Percentiles rank a stretch among this genome's conserved stretches.
Evolutionary conservation across 1,284 basidiomycete species (phyloP).

Genomic region (Austropuccinia psidii): DNA sequence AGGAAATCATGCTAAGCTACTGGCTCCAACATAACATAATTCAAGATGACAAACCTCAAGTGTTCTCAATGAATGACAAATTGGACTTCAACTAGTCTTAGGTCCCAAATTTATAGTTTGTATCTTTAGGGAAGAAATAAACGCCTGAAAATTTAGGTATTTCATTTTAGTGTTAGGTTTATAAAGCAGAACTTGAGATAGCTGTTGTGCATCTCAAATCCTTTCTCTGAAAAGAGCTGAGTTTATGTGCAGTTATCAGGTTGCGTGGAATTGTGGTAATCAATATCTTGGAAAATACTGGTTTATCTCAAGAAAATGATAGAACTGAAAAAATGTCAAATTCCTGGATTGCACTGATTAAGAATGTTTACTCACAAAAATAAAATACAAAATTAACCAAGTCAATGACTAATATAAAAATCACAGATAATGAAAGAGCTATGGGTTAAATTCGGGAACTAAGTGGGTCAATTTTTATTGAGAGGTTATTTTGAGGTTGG

Average conservation of each 20-base stretch:
- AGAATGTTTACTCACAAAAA: background rate
- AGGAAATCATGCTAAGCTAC: too few species aligned
- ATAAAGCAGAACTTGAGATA: too few species aligned
- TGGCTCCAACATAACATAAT: too few species aligned
- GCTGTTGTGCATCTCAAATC: slow-evolving; percentile 59
- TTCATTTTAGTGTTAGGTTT: too few species aligned
- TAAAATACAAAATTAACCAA: slow-evolving; percentile 45
- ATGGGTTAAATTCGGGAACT: slow-evolving; percentile 60
- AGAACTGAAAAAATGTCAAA: slow-evolving; percentile 62
- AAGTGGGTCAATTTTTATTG: slow-evolving; percentile 63
- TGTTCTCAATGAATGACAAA: too few species aligned
- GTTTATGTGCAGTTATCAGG: slow-evolving; percentile 57
- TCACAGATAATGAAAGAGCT: slow-evolving; percentile 60
- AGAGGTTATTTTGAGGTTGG: slow-evolving; percentile 61
- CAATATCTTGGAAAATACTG: slow-evolving; percentile 58
- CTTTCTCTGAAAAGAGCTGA: slow-evolving; percentile 55
- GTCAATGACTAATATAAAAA: slow-evolving; percentile 62
- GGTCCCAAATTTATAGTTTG: too few species aligned
- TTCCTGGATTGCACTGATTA: slow-evolving; percentile 50
- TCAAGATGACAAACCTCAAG: too few species aligned
- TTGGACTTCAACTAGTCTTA: too few species aligned
- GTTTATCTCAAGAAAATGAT: slow-evolving; percentile 63
- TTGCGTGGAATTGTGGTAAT: slow-evolving; percentile 63
- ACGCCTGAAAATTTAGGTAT: too few species aligned
- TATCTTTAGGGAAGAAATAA: too few species aligned